Evolutionary conservation across 2,329 filamentous ascomycete genomes (phyloP), one percentile per base, ranked within the genome.

Genomic region (Cryphonectria carpinicola): DNA sequence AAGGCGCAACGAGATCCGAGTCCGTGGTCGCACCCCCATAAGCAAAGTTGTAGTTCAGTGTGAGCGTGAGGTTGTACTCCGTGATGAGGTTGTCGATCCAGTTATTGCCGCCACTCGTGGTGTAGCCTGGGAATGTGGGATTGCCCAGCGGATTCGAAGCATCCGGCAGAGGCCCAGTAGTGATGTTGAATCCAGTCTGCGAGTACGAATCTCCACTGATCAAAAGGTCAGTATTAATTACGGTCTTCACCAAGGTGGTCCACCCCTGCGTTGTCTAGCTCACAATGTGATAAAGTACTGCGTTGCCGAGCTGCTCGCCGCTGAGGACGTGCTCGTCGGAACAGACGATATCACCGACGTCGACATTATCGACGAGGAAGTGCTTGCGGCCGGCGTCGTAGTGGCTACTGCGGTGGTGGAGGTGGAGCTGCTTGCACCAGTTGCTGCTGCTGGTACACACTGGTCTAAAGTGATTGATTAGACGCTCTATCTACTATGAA

Each of bases 61-160:
- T 74, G 0, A 79, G 75, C 0, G 82, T 82, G 0, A 76, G 73
- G 74, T 86, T 85, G 76, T 82, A 80, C 65, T 80, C 74, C 5
- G 80, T 81, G 1, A 81, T 80, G 22, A 86, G 76, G 70, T 83
- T 82, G 66, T 81, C 84, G 22, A 85, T 79, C 84, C 84, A 86
- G 77, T 86, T 86, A 60, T 81, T 74, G 4, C 85, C 85, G 56
- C 83, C 83, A 32, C 79, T 78, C 28, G 82, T 81, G 11, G 85
- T 86, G 72, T 78, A 83, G n/a, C 85, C 82, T 0, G 84, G 85
- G 61, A 85, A 85, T 1, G 80, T 64, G 0, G 89, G 89, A 78
- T 91, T 91, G 13, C 89, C 89, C 72, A 91, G 80, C 0, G 89
- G 88, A 75, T 89, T 88, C 7, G 79, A 78, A 5, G 80, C 71